A percentile compares a stretch with the other conserved stretches of the same genome.
Evolutionary conservation across 306 rosid species (phyloP).

Genomic region (Crotalaria pallida): DNA sequence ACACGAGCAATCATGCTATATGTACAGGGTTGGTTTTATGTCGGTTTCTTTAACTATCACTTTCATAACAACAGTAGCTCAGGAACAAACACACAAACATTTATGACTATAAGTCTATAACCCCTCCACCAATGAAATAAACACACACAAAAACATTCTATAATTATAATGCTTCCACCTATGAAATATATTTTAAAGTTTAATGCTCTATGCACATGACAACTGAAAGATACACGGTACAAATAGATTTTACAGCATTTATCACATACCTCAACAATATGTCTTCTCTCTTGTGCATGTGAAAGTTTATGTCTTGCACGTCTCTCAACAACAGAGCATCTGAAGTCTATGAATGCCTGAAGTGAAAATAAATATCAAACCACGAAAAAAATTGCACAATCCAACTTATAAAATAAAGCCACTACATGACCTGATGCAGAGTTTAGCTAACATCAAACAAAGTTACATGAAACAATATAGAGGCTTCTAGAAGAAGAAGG

Average conservation of each 20-base stretch:
- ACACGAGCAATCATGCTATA: background rate
- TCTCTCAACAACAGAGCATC: constrained; percentile 87
- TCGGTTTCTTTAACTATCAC: background rate
- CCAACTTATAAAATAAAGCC: background rate
- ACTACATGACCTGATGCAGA: background rate
- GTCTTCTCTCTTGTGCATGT: constrained; percentile 78
- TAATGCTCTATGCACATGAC: background rate
- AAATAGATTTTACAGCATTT: background rate
- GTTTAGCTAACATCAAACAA: background rate
- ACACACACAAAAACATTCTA: background rate
- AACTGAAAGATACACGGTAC: background rate
- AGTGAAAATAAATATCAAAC: background rate
- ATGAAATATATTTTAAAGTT: background rate
- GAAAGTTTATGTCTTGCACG: constrained; percentile 83
- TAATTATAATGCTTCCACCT: background rate
- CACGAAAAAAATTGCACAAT: background rate
- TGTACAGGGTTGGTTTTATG: background rate
- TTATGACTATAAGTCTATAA: no score
- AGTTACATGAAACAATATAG: background rate
- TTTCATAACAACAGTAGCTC: background rate
- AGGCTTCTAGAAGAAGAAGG: background rate
- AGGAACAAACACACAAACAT: no score
- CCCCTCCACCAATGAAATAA: no score
- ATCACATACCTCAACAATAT: constrained; percentile 72
- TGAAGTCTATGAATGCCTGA: constrained; percentile 86